Evolutionary conservation across 108 stramenopile genomes (phyloP), one percentile per base, ranked within the genome.

Genomic region (Epithemia pelagica): DNA sequence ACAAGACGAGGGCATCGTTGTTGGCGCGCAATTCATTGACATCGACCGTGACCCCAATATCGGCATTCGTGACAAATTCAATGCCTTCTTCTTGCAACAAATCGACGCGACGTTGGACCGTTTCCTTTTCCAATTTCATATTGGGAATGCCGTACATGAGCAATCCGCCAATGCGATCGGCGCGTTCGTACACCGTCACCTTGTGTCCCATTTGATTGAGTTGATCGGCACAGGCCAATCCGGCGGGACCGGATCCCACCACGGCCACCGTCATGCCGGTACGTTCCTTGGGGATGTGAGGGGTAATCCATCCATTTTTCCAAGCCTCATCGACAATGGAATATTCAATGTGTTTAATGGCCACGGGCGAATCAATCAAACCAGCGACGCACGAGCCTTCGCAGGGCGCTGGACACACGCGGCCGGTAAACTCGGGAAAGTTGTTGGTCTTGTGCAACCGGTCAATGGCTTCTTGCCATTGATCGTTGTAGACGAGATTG

Each of bases 71-170:
- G 26, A 95, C 84, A 71, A 98, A 98, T 69, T 94, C 96, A 78
- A 98, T 96, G 22, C 97, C 97, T 69, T 98, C 97, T 67, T 96
- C 90, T 8, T 87, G 86, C 28, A 96, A 87, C 28, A 96, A 75
- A 66, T 96, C 89, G 24, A 96, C 91, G 53, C 97, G 86, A 59
- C 96, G 91, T 67, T 94, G 87, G 30, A 98, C 96, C 3, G 92
- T 96, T 55, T 95, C 92, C 86, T 97, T 96, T 71, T 96, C 95
- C 55, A 98, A 83, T 75, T 98, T 98, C 95, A 95, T 96, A 86
- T 98, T 98, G 29, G 97, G 97, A 70, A 98, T 98, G 30, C 97
- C 97, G 71, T 96, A 98, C 92, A 96, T 96, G 64, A 98, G 80
- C 28, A 98, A 78, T n/a, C 96, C 97, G 28, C 97, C 97, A 63